A percentile compares a stretch with the other conserved stretches of the same genome.
phyloP scores from a whole-genome alignment of 2,329 filamentous ascomycete species.

The Hymenoscyphus scutula region DNA sequence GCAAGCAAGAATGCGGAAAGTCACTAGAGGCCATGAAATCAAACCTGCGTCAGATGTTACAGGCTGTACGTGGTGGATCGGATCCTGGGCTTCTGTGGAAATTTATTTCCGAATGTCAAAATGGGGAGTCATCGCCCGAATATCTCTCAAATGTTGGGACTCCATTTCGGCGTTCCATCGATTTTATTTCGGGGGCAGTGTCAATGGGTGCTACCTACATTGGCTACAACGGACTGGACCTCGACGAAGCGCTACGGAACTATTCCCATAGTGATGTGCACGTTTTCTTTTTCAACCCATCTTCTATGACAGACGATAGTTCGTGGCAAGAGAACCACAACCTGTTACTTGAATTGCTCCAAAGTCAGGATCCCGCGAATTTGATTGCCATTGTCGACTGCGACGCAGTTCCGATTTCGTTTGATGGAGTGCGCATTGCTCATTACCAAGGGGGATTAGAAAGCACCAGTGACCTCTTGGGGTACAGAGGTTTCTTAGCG shows the following conservation, averaged over 20 bases:
- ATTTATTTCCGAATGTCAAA: conserved; percentile 16
- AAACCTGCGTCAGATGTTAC: conserved; percentile 3
- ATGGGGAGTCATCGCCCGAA: conserved; percentile 17
- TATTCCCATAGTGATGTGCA: conserved; percentile 20
- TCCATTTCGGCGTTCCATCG: conserved; percentile 23
- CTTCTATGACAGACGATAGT: conserved; percentile 14
- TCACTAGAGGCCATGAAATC: neutral
- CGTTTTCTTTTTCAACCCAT: conserved; percentile 29
- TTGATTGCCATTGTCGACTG: conserved; percentile 27
- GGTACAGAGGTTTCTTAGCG: conserved; percentile 23
- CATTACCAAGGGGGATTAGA: conserved; percentile 22
- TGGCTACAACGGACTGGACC: conserved; percentile 20
- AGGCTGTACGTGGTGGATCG: conserved; percentile 22
- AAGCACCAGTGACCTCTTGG: conserved; percentile 23
- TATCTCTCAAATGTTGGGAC: conserved; percentile 14
- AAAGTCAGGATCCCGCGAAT: conserved; percentile 9
- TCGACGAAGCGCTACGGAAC: conserved; percentile 12
- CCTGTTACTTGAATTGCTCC: conserved; percentile 27
- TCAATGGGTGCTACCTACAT: conserved; percentile 30
- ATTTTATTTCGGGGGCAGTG: conserved; percentile 26
- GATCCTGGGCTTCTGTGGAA: conserved; percentile 15
- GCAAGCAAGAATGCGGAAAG: neutral
- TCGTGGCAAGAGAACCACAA: conserved; percentile 26
- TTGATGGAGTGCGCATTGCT: conserved; percentile 25
- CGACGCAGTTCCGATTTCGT: conserved; percentile 20